Evolutionary conservation across 441 rosid species (phyloP).

Genomic region (Jatropha podagrica): DNA sequence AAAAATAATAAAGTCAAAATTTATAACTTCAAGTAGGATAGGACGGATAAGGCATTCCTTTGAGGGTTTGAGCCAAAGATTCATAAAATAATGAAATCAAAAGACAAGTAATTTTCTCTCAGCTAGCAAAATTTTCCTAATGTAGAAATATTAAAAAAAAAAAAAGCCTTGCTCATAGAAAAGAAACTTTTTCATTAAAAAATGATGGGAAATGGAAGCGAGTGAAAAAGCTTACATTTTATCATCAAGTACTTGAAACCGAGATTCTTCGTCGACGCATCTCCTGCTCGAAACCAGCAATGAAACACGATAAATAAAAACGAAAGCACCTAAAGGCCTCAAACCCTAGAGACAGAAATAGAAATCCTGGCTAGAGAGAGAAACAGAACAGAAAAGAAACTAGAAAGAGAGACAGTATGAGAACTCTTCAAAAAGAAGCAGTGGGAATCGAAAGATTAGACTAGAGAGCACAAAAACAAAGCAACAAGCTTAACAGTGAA

Average conservation of each 20-base stretch:
- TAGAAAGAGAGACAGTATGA: neutral
- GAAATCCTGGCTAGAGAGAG: neutral
- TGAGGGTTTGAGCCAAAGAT: neutral
- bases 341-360: constrained; percentile 7
- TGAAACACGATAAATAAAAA: constrained; percentile 4
- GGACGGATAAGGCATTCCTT: neutral
- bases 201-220: neutral
- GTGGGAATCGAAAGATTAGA: neutral
- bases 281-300: constrained; percentile 14
- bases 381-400: neutral
- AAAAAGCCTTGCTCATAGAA: neutral
- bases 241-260: constrained; percentile 27
- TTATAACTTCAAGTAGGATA: neutral
- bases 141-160: neutral
- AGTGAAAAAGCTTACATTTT: constrained; percentile 34
- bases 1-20: neutral
- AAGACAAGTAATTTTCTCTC: neutral
- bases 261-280: constrained; percentile 33
- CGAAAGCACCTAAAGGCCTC: constrained; percentile 15
- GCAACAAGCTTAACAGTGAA: constrained; percentile 19
- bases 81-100: neutral
- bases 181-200: too few relatives aligned
- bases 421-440: neutral
- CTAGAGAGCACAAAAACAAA: constrained; percentile 6
- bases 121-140: neutral